Conservation (phyloP, 768 basidiomycete genomes). For the Butyriboletus loyo region DNA sequence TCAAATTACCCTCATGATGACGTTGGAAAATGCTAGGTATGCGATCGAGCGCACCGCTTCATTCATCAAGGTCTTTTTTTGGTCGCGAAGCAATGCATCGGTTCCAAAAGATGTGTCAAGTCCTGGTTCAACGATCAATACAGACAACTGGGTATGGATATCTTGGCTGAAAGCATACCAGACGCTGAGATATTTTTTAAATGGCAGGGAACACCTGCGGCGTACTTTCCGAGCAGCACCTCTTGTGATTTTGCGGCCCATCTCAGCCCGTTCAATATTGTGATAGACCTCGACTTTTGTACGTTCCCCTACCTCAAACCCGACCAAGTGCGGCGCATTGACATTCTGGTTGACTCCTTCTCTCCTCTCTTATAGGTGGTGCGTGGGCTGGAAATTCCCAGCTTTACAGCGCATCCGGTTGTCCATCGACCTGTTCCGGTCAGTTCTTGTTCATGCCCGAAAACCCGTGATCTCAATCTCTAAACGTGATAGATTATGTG, state of each 20-base stretch:
- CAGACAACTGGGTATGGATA: conserved; percentile 25
- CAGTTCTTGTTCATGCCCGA: conserved; percentile 1
- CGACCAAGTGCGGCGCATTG: background rate
- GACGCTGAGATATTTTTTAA: background rate
- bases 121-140: conserved; percentile 15
- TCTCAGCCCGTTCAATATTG: conserved; percentile 57
- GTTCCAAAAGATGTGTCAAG: conserved; percentile 34
- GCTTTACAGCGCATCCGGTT: conserved; percentile 19
- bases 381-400: conserved; percentile 26
- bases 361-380: conserved; percentile 15
- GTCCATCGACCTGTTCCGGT: conserved; percentile 30
- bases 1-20: background rate
- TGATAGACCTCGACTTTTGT: conserved; percentile 50
- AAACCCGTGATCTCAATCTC: background rate
- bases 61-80: conserved; percentile 40
- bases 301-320: background rate
- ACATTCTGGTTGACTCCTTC: background rate
- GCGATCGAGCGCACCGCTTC: conserved; percentile 32
- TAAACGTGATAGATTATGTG: conserved; percentile 29
- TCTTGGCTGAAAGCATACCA: background rate
- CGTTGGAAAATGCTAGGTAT: conserved; percentile 27
- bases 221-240: conserved; percentile 54
- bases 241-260: conserved; percentile 54
- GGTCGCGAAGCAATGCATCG: conserved; percentile 29
- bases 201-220: conserved; percentile 52